Conservation (phyloP, 2,329 filamentous ascomycete genomes). For the Talaromyces sp. region DNA sequence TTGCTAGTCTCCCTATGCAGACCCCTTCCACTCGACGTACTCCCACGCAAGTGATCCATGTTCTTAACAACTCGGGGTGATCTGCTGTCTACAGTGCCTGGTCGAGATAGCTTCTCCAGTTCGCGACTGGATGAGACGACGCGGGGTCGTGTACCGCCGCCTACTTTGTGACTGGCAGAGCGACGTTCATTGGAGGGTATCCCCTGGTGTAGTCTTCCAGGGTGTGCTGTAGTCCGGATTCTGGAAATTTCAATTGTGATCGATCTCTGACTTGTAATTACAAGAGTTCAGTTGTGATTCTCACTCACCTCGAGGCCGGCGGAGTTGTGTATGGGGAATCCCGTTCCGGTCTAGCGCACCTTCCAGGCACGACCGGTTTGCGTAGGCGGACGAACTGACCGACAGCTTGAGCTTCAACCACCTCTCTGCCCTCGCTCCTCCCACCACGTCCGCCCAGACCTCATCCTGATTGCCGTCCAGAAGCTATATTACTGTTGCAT, state of each 20-base stretch:
- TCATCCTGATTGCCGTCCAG: neutral
- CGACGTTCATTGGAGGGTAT: conserved; percentile 37
- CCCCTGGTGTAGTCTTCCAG: conserved; percentile 17
- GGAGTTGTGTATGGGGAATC: conserved; percentile 11
- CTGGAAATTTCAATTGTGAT: neutral
- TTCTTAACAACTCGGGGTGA: conserved; percentile 26
- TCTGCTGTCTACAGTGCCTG: conserved; percentile 23
- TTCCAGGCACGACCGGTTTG: conserved; percentile 8
- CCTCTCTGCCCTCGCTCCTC: neutral
- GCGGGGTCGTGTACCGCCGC: conserved; percentile 31
- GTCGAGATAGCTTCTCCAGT: conserved; percentile 12
- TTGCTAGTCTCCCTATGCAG: conserved; percentile 27
- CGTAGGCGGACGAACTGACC: conserved; percentile 7
- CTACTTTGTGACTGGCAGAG: conserved; percentile 27
- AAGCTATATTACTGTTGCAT: neutral
- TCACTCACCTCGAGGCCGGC: neutral
- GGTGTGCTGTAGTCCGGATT: neutral
- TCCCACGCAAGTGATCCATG: conserved; percentile 26
- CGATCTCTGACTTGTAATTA: neutral
- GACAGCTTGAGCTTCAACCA: conserved; percentile 11
- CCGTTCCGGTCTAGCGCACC: conserved; percentile 10
- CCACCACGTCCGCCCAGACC: neutral
- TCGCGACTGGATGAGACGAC: conserved; percentile 36
- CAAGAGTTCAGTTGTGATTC: neutral
- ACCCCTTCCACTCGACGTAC: conserved; percentile 26